Evolutionary conservation across 345 rosid species (phyloP).

Genomic region (Melaleuca quinquenervia): DNA sequence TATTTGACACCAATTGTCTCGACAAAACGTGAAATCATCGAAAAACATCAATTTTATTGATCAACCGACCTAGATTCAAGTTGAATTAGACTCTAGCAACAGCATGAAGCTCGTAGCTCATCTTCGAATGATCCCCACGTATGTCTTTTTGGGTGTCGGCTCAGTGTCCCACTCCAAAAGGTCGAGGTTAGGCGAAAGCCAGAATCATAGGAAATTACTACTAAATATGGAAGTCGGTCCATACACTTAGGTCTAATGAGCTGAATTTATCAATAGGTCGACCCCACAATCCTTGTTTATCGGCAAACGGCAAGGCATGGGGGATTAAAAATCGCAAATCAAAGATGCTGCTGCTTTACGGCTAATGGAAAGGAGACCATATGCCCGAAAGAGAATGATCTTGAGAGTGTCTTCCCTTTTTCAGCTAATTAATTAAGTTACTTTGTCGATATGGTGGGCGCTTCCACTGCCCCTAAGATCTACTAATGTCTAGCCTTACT

Average conservation of each 20-base stretch:
- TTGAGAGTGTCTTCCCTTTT: not conserved
- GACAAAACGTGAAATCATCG: not conserved
- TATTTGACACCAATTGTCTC: not conserved
- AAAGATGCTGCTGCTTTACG: not conserved
- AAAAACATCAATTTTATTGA: not conserved
- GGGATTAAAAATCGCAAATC: not conserved
- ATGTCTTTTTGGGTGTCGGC: not conserved
- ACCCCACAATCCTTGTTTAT: not conserved
- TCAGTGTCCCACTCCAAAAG: not conserved
- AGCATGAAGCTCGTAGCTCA: not conserved
- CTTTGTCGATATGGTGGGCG: not conserved
- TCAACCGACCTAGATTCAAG: not conserved
- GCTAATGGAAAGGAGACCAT: not conserved
- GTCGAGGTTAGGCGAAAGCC: not conserved
- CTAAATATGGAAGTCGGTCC: not conserved
- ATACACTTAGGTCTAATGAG: not conserved
- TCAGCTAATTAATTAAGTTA: not conserved
- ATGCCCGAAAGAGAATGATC: not conserved
- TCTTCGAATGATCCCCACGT: not conserved
- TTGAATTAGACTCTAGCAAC: not conserved
- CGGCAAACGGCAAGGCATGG: not conserved
- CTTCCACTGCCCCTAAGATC: not conserved
- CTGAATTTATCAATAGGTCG: not conserved
- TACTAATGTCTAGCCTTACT: not conserved
- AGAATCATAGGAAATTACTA: not conserved